These are phyloP conservation scores for Solioccasus polychromus DNA, from an alignment of 768 basidiomycete species.

Conservation along the genomic window DNA sequence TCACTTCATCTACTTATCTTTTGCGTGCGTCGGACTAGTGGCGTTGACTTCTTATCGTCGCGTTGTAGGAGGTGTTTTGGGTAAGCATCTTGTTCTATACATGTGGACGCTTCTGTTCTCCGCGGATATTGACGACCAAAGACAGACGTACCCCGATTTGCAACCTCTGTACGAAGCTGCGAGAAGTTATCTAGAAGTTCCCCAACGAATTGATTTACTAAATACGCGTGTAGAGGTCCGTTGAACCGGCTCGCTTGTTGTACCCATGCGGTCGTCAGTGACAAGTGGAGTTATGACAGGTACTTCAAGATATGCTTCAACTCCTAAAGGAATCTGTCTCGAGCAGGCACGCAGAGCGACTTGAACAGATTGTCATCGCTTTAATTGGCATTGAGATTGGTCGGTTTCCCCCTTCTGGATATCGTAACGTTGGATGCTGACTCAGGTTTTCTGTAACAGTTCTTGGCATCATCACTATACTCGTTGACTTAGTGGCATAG, in stretches of 20 bases:
- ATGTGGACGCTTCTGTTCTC: slow-evolving; percentile 4
- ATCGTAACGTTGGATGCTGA: neutral
- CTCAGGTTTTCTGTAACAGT: slow-evolving; percentile 40
- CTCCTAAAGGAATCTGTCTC: slow-evolving; percentile 93
- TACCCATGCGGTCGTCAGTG: slow-evolving; percentile 1
- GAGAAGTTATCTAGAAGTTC: slow-evolving; percentile 91
- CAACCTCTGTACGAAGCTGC: slow-evolving; percentile 95
- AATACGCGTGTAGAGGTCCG: slow-evolving; percentile 90
- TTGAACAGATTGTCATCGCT: slow-evolving; percentile 91
- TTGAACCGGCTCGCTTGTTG: slow-evolving; percentile 9
- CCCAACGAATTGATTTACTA: slow-evolving; percentile 87
- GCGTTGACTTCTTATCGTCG: neutral
- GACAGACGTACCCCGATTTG: slow-evolving; percentile 87
- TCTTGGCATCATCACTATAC: slow-evolving; percentile 86
- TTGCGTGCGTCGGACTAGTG: slow-evolving; percentile 3
- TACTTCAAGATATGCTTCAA: slow-evolving; percentile 95
- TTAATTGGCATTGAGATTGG: slow-evolving; percentile 88
- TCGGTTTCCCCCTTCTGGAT: slow-evolving; percentile 29
- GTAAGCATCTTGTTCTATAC: slow-evolving; percentile 44
- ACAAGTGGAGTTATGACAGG: slow-evolving; percentile 40
- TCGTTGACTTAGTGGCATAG: slow-evolving; percentile 76
- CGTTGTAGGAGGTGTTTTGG: slow-evolving; percentile 86
- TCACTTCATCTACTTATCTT: neutral
- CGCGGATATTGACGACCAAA: slow-evolving; percentile 17
- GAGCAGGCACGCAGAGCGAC: slow-evolving; percentile 82